A percentile compares a stretch with the other conserved stretches of the same genome.
phyloP scores from a whole-genome alignment of 352 stramenopile species.

The Hyaloperonospora brassicae region DNA sequence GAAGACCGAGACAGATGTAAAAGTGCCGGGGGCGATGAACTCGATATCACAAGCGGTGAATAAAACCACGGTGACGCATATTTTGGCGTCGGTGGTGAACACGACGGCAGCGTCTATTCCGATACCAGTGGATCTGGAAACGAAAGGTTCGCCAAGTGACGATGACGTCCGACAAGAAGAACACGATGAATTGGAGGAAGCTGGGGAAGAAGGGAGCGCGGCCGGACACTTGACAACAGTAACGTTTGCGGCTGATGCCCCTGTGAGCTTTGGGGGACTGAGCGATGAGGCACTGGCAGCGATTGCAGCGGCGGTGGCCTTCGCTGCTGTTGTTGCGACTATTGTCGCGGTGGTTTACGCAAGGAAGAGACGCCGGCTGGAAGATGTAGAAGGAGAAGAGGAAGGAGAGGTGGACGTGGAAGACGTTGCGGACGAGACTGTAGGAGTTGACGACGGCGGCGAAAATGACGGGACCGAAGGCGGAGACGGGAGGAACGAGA shows the following conservation, averaged over 20 bases:
- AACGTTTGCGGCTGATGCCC: conserved; percentile 13
- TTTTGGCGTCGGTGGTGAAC: neutral
- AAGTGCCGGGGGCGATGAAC: neutral
- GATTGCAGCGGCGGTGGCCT: conserved; percentile 17
- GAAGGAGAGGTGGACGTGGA: no score
- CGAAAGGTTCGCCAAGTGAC: conserved; percentile 11
- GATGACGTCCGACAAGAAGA: conserved; percentile 1
- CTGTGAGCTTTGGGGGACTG: neutral
- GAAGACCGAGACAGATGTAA: no score
- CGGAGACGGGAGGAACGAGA: no score
- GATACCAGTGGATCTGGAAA: conserved; percentile 1
- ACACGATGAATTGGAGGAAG: conserved; percentile 3
- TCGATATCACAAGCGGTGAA: neutral
- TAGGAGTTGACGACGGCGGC: no score
- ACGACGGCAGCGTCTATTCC: neutral
- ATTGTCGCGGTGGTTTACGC: conserved; percentile 13
- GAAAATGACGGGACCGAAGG: no score
- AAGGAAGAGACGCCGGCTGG: conserved; percentile 13
- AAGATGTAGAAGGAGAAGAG: conserved; percentile 7
- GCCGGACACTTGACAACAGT: conserved; percentile 4
- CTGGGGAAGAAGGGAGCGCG: conserved; percentile 11
- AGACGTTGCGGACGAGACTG: no score
- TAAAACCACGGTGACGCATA: neutral
- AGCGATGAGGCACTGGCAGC: conserved; percentile 11
- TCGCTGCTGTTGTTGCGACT: conserved; percentile 17